Conservation (phyloP, 306 rosid genomes). For the Carpinus viminea region DNA sequence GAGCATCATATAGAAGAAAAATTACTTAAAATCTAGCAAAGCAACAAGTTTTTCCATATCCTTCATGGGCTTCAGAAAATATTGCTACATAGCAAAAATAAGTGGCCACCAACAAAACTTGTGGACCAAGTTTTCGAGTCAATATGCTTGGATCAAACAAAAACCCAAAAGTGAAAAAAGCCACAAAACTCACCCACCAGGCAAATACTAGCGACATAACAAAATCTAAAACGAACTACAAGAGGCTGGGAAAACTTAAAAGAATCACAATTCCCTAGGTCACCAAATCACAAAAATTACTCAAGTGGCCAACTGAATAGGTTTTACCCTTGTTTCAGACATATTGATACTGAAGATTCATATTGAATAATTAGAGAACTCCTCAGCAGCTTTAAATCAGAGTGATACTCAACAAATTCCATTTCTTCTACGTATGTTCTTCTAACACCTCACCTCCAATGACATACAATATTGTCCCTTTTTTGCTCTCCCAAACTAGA, state of each 20-base stretch:
- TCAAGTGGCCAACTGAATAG: not conserved
- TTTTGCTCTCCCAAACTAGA: too few relatives aligned
- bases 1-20: not conserved
- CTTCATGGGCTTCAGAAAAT: not conserved
- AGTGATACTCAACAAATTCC: not conserved
- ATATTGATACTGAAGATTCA: not conserved
- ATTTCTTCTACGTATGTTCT: not conserved
- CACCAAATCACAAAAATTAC: not conserved
- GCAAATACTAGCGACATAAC: not conserved
- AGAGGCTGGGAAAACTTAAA: not conserved
- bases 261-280: not conserved
- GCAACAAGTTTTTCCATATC: not conserved
- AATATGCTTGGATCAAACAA: not conserved
- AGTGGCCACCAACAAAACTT: not conserved
- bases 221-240: not conserved
- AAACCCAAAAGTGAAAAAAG: not conserved
- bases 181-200: constrained; percentile 6
- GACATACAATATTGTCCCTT: too few relatives aligned
- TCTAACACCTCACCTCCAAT: too few relatives aligned
- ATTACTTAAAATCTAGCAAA: not conserved
- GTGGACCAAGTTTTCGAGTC: not conserved
- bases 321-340: not conserved
- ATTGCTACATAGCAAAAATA: not conserved
- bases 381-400: not conserved
- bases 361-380: not conserved